Evolutionary conservation across 1,139 yeast genomes (phyloP).

Genomic region (Diutina rugosa): DNA sequence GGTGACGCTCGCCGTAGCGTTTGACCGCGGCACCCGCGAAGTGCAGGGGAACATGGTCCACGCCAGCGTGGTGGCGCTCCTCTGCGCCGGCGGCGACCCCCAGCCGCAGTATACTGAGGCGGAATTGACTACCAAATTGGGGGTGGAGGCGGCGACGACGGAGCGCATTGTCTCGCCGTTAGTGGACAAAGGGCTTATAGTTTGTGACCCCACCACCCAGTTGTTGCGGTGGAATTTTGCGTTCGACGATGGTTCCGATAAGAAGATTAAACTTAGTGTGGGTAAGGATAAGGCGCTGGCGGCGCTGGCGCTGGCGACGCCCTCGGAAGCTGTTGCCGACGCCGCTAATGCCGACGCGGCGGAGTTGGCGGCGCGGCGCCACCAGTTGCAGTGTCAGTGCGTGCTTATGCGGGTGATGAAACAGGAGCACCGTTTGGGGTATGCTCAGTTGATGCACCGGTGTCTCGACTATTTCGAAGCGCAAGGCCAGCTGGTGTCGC

Average conservation of each 20-base stretch:
- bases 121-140: neutral
- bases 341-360: neutral
- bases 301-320: neutral
- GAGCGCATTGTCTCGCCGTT: neutral
- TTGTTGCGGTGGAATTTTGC: neutral
- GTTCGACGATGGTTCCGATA: neutral
- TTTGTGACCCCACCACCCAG: neutral
- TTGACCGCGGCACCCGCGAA: neutral
- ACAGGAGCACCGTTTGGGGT: neutral
- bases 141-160: neutral
- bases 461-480: neutral
- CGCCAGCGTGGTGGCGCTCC: neutral
- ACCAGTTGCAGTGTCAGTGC: neutral
- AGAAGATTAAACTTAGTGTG: neutral
- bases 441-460: neutral
- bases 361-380: neutral
- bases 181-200: neutral
- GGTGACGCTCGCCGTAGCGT: neutral
- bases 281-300: neutral
- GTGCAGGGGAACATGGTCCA: constrained; percentile 1
- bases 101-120: neutral
- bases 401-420: neutral
- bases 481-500: neutral
- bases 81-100: neutral
- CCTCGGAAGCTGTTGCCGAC: neutral